A percentile compares a stretch with the other conserved stretches of the same genome.
Evolutionary conservation across 352 stramenopile genomes (phyloP).

Genomic region (Albugo candida): DNA sequence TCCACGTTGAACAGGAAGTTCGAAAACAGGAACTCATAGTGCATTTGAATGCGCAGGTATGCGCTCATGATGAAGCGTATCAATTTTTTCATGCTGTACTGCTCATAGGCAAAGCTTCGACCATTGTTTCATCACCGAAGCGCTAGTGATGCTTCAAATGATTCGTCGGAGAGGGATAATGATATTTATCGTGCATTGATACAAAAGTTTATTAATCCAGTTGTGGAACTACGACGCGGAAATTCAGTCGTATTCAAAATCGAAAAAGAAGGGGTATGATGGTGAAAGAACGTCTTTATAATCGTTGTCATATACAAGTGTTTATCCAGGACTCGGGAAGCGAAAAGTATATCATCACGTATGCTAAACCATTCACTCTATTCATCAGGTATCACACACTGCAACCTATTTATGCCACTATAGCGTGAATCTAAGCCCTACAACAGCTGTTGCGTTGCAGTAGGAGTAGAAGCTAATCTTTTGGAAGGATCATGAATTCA

Average conservation of each 20-base stretch:
- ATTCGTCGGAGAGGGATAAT: constrained; percentile 4
- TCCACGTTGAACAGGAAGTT: constrained; percentile 51
- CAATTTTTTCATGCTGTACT: neutral
- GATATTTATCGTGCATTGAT: constrained; percentile 16
- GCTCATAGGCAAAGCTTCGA: too few species aligned
- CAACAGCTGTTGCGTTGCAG: constrained; percentile 43
- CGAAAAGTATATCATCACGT: constrained; percentile 64
- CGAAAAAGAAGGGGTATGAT: constrained; percentile 49
- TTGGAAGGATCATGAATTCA: constrained; percentile 5
- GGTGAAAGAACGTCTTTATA: neutral
- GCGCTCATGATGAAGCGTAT: neutral
- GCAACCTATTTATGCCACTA: neutral
- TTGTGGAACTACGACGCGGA: constrained; percentile 48
- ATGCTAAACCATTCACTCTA: constrained; percentile 53
- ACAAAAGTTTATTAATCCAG: constrained; percentile 71
- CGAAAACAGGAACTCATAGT: constrained; percentile 54
- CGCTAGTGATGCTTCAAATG: too few species aligned
- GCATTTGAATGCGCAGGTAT: constrained; percentile 29
- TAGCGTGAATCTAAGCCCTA: neutral
- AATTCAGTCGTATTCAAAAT: constrained; percentile 59
- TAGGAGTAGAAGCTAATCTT: constrained; percentile 42
- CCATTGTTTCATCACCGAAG: too few species aligned
- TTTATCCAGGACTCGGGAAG: constrained; percentile 24
- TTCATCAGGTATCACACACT: constrained; percentile 33
- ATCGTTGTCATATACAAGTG: neutral